Conservation (phyloP, 106 monocot genomes). For the Platanthera zijinensis region DNA sequence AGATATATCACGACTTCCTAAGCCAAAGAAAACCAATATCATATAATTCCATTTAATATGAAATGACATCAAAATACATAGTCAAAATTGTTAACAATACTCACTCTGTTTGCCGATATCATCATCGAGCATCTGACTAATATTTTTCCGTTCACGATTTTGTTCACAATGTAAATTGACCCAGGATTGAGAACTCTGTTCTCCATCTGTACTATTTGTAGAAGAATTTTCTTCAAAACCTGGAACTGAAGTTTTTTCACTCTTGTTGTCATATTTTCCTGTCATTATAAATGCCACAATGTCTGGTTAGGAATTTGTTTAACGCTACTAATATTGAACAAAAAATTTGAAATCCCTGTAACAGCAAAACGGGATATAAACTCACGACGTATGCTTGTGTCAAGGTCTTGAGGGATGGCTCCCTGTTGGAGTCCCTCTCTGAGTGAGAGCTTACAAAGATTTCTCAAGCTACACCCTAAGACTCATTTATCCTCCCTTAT, state of each 20-base stretch:
- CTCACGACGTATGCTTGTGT: too few species aligned
- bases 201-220: background rate
- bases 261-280: background rate
- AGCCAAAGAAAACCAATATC: slow-evolving; percentile 4
- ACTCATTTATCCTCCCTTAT: too few species aligned
- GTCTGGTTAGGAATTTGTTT: background rate
- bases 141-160: slow-evolving; percentile 19
- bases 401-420: too few species aligned
- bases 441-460: too few species aligned
- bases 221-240: background rate
- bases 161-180: slow-evolving; percentile 2
- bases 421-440: too few species aligned
- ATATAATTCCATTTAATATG: background rate
- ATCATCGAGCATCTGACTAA: slow-evolving; percentile 24
- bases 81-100: background rate
- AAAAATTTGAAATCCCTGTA: background rate
- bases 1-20: slow-evolving; percentile 25
- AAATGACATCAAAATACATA: background rate
- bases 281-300: slow-evolving; percentile 3
- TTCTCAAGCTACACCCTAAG: too few species aligned
- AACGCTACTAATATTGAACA: background rate
- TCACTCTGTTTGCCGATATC: slow-evolving; percentile 31
- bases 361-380: background rate
- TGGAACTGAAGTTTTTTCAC: slow-evolving; percentile 20
- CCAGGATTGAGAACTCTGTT: background rate